Base-by-base conservation (phyloP, 495 filamentous ascomycete species). In the Penicillium parvum region DNA sequence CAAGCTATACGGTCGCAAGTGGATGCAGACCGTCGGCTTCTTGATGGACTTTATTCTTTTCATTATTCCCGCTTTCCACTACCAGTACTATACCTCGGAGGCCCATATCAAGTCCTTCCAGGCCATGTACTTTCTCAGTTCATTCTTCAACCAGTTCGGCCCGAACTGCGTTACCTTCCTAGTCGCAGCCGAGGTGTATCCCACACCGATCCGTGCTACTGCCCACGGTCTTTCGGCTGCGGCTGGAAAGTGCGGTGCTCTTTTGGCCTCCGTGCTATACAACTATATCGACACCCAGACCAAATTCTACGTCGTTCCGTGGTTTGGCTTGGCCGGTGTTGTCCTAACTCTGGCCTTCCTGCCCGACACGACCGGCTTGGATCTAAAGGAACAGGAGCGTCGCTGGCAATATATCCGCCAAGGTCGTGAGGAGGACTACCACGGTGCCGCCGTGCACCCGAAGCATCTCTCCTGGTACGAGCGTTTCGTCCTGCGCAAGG, bases 81-180 rank as follows among this genome's bases (percentile, higher is more conserved):
- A 77, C 74, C 55, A 85, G 0, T 90, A 90, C 73, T 95, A 86
- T 71, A 84, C 72, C 10, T 60, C 57, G 9, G 68, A 72, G 0
- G 67, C 66, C 11, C 75, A 85, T 53, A 82, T 94, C 69, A 75
- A 83, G 45, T 67, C 71, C 0, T 96, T 96, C 83, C 88, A 92
- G 65, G 78, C 88, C 47, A 92, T 96, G 85, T 78, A 95, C 74
- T 96, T 90, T 73, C 63, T 92, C 34, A 86, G 84, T 32, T 88
- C 84, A 27, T 95, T 96, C 74, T 96, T 96, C 81, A 94, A 92
- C 74, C 90, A 96, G 63, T 95, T 96, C 55, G 88, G 90, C 6
- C 88, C 90, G 64, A 96, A 95, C 75, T 79, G 78, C 40, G 86
- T 94, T 41, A 90, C 88, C 37, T 95, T 96, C 83, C 73, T 95